Evolutionary conservation across 2,329 filamentous ascomycete species (phyloP).

Genomic region (Trichophyton schoenleinii): DNA sequence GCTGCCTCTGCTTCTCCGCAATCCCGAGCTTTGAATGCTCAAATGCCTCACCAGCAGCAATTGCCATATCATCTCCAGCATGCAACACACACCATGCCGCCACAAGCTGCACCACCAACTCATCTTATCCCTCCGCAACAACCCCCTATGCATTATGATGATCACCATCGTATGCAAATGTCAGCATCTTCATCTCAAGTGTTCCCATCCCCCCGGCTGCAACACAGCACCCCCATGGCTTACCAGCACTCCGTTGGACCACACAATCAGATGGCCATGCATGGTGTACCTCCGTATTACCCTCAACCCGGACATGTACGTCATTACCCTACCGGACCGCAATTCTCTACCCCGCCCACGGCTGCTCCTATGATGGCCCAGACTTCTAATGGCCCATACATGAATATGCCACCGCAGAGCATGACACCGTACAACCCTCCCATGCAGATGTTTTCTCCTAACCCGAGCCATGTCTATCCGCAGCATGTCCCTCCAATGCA

Average conservation of each 20-base stretch:
- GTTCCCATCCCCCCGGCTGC: slow-evolving; percentile 70
- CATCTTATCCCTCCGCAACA: slow-evolving; percentile 66
- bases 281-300: slow-evolving; percentile 58
- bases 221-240: slow-evolving; percentile 51
- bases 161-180: slow-evolving; percentile 78
- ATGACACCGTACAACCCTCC: slow-evolving; percentile 54
- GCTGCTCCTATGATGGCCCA: slow-evolving; percentile 72
- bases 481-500: slow-evolving; percentile 39
- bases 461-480: slow-evolving; percentile 55
- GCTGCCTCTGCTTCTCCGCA: slow-evolving; percentile 55
- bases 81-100: slow-evolving; percentile 52
- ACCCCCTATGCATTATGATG: slow-evolving; percentile 59
- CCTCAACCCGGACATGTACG: slow-evolving; percentile 61
- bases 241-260: slow-evolving; percentile 58
- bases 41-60: slow-evolving; percentile 71
- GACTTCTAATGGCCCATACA: slow-evolving; percentile 54
- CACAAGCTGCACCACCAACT: slow-evolving; percentile 60
- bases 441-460: slow-evolving; percentile 73
- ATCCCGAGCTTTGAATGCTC: slow-evolving; percentile 52
- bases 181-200: slow-evolving; percentile 71
- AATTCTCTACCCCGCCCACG: slow-evolving; percentile 59
- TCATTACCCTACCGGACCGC: slow-evolving; percentile 57
- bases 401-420: slow-evolving; percentile 60
- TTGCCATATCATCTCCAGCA: slow-evolving; percentile 73
- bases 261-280: slow-evolving; percentile 58